Conservation (phyloP, 768 basidiomycete species). For the Dioszegia aurantiaca region DNA sequence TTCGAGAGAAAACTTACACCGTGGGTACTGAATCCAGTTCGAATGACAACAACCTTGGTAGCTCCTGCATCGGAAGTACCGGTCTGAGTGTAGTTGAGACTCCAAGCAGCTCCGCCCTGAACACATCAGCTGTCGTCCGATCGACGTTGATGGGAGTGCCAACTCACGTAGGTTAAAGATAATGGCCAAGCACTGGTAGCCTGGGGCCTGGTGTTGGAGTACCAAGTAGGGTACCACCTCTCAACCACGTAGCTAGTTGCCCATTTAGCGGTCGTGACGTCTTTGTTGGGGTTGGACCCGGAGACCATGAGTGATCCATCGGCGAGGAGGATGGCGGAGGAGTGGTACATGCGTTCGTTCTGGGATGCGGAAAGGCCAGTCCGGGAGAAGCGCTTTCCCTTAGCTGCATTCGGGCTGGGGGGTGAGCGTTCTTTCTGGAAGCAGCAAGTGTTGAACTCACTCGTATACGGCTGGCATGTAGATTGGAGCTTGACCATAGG, state of each 20-base stretch:
- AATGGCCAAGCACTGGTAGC: constrained; percentile 62
- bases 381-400: constrained; percentile 67
- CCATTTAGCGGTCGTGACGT: constrained; percentile 58
- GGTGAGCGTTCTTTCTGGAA: background rate
- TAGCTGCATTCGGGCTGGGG: constrained; percentile 60
- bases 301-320: constrained; percentile 80
- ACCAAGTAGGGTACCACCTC: constrained; percentile 90
- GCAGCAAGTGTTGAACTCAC: constrained; percentile 5
- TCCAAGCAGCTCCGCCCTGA: constrained; percentile 70
- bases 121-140: constrained; percentile 3
- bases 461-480: constrained; percentile 78
- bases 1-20: constrained; percentile 31
- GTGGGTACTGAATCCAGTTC: constrained; percentile 62
- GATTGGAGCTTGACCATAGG: constrained; percentile 73
- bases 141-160: too few species aligned
- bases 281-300: constrained; percentile 73
- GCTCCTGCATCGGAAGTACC: constrained; percentile 69
- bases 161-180: constrained; percentile 63
- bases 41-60: constrained; percentile 65
- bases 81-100: constrained; percentile 67
- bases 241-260: constrained; percentile 79
- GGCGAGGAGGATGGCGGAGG: constrained; percentile 80
- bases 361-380: constrained; percentile 61
- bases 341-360: constrained; percentile 86
- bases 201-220: constrained; percentile 66